Base-by-base conservation (phyloP, 2,329 filamentous ascomycete species). In the Kalmusia sp. region DNA sequence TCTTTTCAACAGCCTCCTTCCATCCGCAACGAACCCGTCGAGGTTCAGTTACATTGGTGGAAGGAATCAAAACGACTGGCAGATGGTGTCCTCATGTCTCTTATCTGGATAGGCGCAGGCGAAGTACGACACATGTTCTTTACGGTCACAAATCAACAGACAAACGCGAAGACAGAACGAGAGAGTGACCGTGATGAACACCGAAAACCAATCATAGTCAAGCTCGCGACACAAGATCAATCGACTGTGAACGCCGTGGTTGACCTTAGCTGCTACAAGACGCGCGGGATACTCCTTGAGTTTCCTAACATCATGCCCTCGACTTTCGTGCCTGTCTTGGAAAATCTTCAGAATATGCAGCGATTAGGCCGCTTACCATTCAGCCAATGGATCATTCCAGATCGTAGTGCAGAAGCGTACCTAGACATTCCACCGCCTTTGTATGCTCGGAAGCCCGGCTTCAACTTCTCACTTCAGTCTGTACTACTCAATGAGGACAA, bases 241-340 rank as follows among this genome's bases (percentile, higher is more conserved):
- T 4, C 24, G 0, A 48, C 52, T 7, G 41, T 70, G 1, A 54
- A 57, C 19, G 46, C 41, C 12, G 21, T 64, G 12, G 49, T 66
- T 51, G 19, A 46, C 2, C 54, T 58, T 8, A 63, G 53, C 17
- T 57, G 44, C 19, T 8, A 47, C 25, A 54, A 47, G 6, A 17
- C 17, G 2, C 55, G 28, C 5, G 69, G 64, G 3, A 17, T 68
- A 0, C 46, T 74, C 0, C 30, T 73, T 0, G 70, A 74, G 17
- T 72, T 62, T 21, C 67, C 70, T 0, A 56, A 59, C 0, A 50
- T 72, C 4, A 51, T 74, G 1, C 63, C 68, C 1, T 63, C 67
- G 1, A 71, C 70, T 1, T 74, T 74, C 14, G 49, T 62, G 1
- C 71, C 69, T 0, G 62, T 71, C 2, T 38, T 72, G 3, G 57